Percentiles rank a stretch among this genome's conserved stretches.
These are phyloP conservation scores for Protomyces gravidus DNA, from an alignment of 1,139 yeast genomes.

Conservation along the genomic window DNA sequence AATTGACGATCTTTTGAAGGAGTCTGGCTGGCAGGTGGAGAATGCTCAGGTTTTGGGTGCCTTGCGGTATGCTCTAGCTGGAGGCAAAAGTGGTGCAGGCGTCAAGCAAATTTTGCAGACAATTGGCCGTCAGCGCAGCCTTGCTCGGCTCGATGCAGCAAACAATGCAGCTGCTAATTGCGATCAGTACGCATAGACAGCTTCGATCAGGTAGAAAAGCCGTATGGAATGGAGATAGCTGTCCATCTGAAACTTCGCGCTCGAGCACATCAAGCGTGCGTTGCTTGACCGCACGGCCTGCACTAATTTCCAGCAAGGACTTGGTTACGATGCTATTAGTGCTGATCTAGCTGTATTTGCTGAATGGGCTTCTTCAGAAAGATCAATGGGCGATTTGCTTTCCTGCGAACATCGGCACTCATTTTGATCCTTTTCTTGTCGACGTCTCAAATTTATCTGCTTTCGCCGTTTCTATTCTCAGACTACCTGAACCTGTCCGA, in stretches of 20 bases:
- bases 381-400: slow-evolving; percentile 1
- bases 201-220: too few species aligned
- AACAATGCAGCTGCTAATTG: too few species aligned
- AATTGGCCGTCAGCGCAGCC: slow-evolving; percentile 8
- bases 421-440: slow-evolving; percentile 10
- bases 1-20: slow-evolving; percentile 15
- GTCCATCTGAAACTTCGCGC: too few species aligned
- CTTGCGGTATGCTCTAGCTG: slow-evolving; percentile 22
- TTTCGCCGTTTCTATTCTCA: background rate
- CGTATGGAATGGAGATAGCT: too few species aligned
- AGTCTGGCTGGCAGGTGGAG: slow-evolving; percentile 2
- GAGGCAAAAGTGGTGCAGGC: slow-evolving; percentile 22
- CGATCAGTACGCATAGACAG: too few species aligned
- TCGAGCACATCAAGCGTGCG: too few species aligned
- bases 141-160: slow-evolving; percentile 2
- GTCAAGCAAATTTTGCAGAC: slow-evolving; percentile 24
- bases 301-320: too few species aligned
- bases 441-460: slow-evolving; percentile 7
- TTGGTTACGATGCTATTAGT: too few species aligned
- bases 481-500: background rate
- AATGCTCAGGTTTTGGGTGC: slow-evolving; percentile 20
- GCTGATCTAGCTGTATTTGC: too few species aligned
- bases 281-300: too few species aligned
- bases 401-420: slow-evolving; percentile 1
- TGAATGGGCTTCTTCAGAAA: background rate